These are phyloP conservation scores for Phanerochaete sordida DNA, from an alignment of 768 basidiomycete genomes.

Conservation along the genomic window DNA sequence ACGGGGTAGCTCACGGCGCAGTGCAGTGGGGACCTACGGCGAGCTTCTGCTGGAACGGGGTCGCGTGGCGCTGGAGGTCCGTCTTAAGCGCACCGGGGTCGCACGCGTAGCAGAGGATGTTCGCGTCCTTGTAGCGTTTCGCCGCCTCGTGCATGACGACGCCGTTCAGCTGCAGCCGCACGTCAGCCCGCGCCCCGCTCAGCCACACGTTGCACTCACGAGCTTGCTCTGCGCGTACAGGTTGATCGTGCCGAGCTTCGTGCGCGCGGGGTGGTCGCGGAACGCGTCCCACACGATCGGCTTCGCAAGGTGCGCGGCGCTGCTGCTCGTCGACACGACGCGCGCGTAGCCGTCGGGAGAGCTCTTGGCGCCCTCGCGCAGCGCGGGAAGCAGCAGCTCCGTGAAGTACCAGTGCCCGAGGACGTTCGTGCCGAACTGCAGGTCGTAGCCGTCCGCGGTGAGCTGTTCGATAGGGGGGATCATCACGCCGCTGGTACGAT, in stretches of 20 bases:
- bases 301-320: constrained; percentile 25
- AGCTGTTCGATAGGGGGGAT: constrained; percentile 31
- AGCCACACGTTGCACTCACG: constrained; percentile 31
- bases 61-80: constrained; percentile 3
- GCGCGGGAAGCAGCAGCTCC: constrained; percentile 42
- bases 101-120: constrained; percentile 41
- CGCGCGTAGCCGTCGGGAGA: constrained; percentile 38
- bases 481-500: constrained; percentile 44
- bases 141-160: constrained; percentile 45
- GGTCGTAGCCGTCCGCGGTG: constrained; percentile 44
- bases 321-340: constrained; percentile 42
- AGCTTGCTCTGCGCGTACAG: constrained; percentile 39
- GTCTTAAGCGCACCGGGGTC: constrained; percentile 38
- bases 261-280: constrained; percentile 22
- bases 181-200: neutral
- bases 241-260: constrained; percentile 9
- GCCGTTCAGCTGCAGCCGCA: constrained; percentile 36
- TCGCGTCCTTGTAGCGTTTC: constrained; percentile 40
- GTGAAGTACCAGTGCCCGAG: constrained; percentile 61
- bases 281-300: constrained; percentile 37
- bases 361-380: constrained; percentile 36
- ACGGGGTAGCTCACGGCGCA: too few relatives aligned
- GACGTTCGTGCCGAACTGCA: constrained; percentile 51
- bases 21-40: neutral
- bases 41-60: constrained; percentile 11